Evolutionary conservation across 129 eudicot species (phyloP).

Genomic region (Tanacetum coccineum): DNA sequence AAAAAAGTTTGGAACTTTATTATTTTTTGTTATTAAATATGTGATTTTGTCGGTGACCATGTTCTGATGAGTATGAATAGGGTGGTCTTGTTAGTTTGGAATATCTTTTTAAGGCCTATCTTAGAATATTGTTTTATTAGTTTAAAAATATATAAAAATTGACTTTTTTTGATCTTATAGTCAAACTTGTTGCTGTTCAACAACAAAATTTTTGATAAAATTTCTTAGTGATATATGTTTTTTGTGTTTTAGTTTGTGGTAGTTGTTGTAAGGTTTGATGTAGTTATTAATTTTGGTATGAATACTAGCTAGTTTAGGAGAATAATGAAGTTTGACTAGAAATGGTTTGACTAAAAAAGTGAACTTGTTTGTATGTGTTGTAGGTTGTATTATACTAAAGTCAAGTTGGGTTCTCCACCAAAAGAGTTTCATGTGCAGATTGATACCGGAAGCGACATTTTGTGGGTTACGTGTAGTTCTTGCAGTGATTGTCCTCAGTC

Average conservation of each 20-base stretch:
- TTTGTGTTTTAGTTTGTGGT: conserved; percentile 2
- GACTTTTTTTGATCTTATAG: too few species aligned
- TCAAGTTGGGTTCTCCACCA: conserved; percentile 89
- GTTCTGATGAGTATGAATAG: conserved; percentile 19
- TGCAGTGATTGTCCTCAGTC: conserved; percentile 75
- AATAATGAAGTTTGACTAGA: conserved; percentile 16
- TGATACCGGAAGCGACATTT: conserved; percentile 91
- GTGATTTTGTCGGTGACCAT: conserved; percentile 31
- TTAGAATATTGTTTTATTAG: conserved; percentile 15
- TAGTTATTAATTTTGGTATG: neutral
- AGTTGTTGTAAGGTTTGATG: conserved; percentile 10
- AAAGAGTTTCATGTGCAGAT: conserved; percentile 87
- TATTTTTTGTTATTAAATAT: neutral
- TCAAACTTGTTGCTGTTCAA: neutral
- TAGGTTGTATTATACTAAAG: conserved; percentile 84
- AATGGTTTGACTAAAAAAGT: conserved; percentile 24
- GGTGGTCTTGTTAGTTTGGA: conserved; percentile 30
- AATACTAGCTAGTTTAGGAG: conserved; percentile 6
- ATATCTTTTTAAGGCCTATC: conserved; percentile 9
- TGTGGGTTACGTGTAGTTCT: conserved; percentile 87
- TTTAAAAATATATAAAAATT: too few species aligned
- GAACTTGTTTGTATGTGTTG: conserved; percentile 17
- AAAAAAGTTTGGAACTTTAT: neutral
- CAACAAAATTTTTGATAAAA: neutral
- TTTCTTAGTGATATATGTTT: neutral